Evolutionary conservation across 176 grass and related monocot species (phyloP).

Genomic region (Tillandsia fasciculata): DNA sequence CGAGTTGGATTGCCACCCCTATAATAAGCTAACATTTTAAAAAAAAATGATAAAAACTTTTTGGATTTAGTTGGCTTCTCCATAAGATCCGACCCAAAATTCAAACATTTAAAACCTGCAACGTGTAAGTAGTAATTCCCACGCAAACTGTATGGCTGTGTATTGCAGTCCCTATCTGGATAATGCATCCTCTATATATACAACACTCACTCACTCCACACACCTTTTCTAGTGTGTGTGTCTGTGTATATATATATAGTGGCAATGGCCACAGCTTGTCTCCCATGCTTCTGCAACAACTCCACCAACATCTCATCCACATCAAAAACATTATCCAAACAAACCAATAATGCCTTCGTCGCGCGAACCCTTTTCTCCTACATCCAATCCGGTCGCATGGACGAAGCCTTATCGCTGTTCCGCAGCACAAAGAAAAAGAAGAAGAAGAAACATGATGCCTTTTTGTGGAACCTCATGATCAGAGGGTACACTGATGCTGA

Average conservation of each 20-base stretch:
- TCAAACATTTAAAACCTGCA: no score
- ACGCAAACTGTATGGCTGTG: no score
- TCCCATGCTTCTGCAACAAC: constrained; percentile 26
- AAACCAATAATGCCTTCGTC: constrained; percentile 19
- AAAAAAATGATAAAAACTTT: no score
- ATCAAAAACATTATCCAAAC: background rate
- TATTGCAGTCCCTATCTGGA: no score
- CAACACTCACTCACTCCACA: no score
- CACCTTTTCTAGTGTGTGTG: no score
- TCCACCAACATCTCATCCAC: constrained; percentile 3
- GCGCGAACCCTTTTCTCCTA: constrained; percentile 29
- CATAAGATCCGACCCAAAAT: no score
- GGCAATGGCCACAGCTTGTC: constrained; percentile 44
- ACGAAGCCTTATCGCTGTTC: constrained; percentile 42
- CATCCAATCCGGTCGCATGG: constrained; percentile 41
- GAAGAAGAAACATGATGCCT: constrained; percentile 28
- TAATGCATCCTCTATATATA: no score
- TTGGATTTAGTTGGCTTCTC: no score
- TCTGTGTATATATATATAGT: no score
- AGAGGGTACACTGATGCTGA: constrained; percentile 49
- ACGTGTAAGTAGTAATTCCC: no score
- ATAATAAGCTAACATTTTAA: background rate
- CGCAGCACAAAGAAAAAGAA: background rate
- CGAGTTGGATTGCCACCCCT: no score
- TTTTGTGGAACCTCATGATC: constrained; percentile 81